Evolutionary conservation across 1,284 basidiomycete species (phyloP).

Genomic region (Neonothopanus nambi): DNA sequence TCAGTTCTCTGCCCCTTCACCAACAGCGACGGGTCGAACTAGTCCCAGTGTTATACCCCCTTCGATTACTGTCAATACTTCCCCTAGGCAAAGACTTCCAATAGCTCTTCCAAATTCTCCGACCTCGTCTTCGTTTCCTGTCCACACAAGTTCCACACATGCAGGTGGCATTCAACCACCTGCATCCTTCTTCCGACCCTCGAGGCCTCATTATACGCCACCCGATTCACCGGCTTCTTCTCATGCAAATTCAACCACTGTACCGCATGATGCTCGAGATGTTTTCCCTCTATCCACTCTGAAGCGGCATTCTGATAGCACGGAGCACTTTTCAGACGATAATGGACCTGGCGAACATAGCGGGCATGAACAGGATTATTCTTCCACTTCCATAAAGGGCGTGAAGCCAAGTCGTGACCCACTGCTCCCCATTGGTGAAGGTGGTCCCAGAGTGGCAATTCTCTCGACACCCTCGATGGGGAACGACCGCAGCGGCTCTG

Average conservation of each 20-base stretch:
- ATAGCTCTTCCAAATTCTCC: constrained; percentile 13
- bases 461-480: not conserved
- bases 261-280: constrained; percentile 22
- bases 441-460: constrained; percentile 4
- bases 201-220: constrained; percentile 40
- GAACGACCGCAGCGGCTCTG: constrained; percentile 5
- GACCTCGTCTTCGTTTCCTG: constrained; percentile 21
- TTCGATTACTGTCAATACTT: not conserved
- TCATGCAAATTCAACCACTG: constrained; percentile 23
- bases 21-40: not conserved
- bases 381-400: too few species aligned
- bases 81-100: not conserved
- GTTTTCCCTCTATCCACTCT: constrained; percentile 16
- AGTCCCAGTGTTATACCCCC: constrained; percentile 8
- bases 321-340: constrained; percentile 23
- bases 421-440: constrained; percentile 50
- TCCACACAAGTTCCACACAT: constrained; percentile 49
- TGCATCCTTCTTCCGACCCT: constrained; percentile 72
- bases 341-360: constrained; percentile 28
- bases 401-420: constrained; percentile 52
- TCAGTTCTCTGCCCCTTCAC: too few species aligned
- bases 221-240: constrained; percentile 35
- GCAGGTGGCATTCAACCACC: constrained; percentile 73
- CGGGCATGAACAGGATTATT: too few species aligned
- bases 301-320: constrained; percentile 19